Evolutionary conservation across 177 flowering plant species (phyloP).

Genomic region (Vitis hybrid): DNA sequence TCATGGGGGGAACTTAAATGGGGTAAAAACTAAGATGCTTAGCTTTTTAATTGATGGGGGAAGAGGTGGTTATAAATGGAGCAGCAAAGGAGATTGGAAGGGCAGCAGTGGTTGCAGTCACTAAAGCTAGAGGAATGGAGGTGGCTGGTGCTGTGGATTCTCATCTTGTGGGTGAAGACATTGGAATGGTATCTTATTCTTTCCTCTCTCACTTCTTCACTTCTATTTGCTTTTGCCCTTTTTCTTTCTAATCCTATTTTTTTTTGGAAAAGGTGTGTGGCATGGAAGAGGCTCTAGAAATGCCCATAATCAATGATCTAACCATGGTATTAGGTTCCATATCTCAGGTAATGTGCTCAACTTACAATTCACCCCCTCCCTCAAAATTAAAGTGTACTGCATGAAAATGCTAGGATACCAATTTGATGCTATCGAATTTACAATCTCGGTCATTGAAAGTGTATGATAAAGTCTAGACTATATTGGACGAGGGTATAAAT

Average conservation of each 20-base stretch:
- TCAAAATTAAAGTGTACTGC: too few species aligned
- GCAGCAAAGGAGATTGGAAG: conserved; percentile 91
- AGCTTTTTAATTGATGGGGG: conserved; percentile 6
- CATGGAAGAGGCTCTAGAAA: conserved; percentile 88
- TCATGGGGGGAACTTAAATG: too few species aligned
- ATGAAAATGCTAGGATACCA: too few species aligned
- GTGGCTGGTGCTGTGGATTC: conserved; percentile 90
- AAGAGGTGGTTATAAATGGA: conserved; percentile 82
- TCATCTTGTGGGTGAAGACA: conserved; percentile 71
- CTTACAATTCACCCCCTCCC: too few species aligned
- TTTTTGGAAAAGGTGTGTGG: conserved; percentile 49
- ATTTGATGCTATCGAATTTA: too few species aligned
- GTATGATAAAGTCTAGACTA: too few species aligned
- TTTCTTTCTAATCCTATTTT: neutral
- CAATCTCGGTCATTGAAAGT: too few species aligned
- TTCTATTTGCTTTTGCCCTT: neutral
- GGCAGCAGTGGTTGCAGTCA: conserved; percentile 80
- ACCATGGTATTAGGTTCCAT: conserved; percentile 91
- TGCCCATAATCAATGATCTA: conserved; percentile 78
- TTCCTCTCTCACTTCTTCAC: neutral
- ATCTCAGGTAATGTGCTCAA: conserved; percentile 58
- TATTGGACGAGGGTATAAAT: too few species aligned
- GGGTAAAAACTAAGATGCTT: conserved; percentile 16
- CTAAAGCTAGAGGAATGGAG: conserved; percentile 92
- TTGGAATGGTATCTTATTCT: conserved; percentile 55